Conservation (phyloP, 768 basidiomycete species). For the Symmetrospora coprosmae region DNA sequence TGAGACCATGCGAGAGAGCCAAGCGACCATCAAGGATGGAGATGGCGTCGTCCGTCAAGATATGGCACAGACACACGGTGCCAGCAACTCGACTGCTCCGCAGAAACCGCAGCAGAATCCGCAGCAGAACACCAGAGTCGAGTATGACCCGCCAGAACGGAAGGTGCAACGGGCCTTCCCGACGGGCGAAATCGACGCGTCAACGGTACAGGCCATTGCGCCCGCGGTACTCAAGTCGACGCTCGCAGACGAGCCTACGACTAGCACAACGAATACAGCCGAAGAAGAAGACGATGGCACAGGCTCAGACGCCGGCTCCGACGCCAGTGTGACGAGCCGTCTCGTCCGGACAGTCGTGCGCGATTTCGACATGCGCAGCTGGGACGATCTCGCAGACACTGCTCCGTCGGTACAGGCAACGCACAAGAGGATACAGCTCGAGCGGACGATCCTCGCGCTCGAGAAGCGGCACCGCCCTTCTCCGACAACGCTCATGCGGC, state of each 20-base stretch:
- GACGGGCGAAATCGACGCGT: background rate
- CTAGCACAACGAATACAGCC: background rate
- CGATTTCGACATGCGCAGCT: background rate
- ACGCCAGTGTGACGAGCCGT: background rate
- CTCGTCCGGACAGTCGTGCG: background rate
- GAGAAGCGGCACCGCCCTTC: background rate
- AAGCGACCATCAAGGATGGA: background rate
- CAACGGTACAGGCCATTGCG: background rate
- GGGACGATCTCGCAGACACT: background rate
- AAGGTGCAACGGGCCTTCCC: background rate
- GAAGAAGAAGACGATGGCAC: background rate
- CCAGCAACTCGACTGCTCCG: background rate
- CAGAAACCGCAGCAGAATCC: background rate
- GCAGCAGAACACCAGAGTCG: background rate
- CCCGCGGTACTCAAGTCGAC: background rate
- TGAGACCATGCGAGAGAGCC: background rate
- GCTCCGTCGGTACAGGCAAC: background rate
- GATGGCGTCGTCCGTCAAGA: too few relatives aligned
- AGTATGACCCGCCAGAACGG: background rate
- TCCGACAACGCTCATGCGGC: background rate
- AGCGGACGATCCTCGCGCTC: background rate
- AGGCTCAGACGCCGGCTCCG: background rate
- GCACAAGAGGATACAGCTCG: background rate
- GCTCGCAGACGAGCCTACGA: background rate
- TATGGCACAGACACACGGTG: too few relatives aligned